These are phyloP conservation scores for Penicillium sp. DNA, from an alignment of 2,329 filamentous ascomycete genomes.

Conservation along the genomic window DNA sequence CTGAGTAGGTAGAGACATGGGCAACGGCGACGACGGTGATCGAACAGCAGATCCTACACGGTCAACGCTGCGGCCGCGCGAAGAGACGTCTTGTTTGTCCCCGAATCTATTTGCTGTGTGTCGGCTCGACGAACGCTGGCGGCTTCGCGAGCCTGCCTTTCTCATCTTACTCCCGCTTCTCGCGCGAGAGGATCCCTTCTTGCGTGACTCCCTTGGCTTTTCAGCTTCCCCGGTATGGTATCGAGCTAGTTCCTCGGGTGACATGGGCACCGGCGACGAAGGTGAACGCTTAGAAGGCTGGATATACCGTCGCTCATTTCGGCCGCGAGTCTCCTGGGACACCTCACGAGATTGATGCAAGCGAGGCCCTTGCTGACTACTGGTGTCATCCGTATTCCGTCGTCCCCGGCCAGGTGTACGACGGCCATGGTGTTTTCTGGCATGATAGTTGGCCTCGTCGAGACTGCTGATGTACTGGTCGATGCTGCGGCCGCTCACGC, in stretches of 20 bases:
- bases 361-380: constrained; percentile 55
- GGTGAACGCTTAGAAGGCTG: constrained; percentile 82
- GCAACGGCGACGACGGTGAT: constrained; percentile 80
- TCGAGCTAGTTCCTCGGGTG: constrained; percentile 71
- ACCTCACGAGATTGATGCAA: constrained; percentile 58
- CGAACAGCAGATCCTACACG: constrained; percentile 61
- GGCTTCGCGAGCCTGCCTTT: constrained; percentile 36
- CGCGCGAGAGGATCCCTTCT: constrained; percentile 33
- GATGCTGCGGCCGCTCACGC: constrained; percentile 65
- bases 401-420: constrained; percentile 56
- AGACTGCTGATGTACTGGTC: constrained; percentile 87
- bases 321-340: constrained; percentile 69
- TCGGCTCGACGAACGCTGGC: constrained; percentile 47
- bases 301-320: constrained; percentile 66
- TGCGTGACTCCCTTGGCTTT: constrained; percentile 46
- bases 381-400: constrained; percentile 43
- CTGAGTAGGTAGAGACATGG: constrained; percentile 60
- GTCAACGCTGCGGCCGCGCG: constrained; percentile 63
- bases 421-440: constrained; percentile 51
- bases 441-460: constrained; percentile 71
- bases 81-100: constrained; percentile 28
- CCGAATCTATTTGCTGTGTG: constrained; percentile 43
- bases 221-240: constrained; percentile 49
- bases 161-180: constrained; percentile 58
- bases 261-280: constrained; percentile 92